Evolutionary conservation across 140 eudicot genomes (phyloP), one percentile per base, ranked within the genome.

Genomic region (Flaveria floridana): DNA sequence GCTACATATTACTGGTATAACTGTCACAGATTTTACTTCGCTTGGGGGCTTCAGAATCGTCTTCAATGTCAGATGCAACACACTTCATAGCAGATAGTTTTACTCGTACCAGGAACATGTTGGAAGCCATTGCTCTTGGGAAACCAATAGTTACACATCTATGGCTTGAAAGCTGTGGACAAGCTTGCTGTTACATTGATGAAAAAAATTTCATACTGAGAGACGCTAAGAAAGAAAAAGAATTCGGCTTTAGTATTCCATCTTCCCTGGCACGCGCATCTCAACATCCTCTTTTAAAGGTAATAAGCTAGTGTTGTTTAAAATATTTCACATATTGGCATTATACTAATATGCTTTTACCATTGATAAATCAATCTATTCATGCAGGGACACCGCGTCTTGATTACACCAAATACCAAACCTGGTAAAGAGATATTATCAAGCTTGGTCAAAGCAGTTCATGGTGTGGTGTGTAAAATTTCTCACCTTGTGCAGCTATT

Each of bases 141-240:
- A 94, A 90, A 68, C 97, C 97, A 63, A 86, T 94, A 12, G 92
- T 90, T 65, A 94, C 97, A 74, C 95, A 77, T 68, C 79, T 81
- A n/a, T 94, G 99, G 99, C 90, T 94, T 39, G 89, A 94, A 72
- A 87, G 95, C 70, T 90, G 99, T 72, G 90, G 90, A 75, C 90
- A 87, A 85, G 89, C 96, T 69, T 80, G 80, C 71, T 85, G 89
- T 82, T 81, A 85, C 65, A 87, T 90, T 61, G 97, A 94, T 74
- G 99, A 94, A 81, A 89, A 76, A 77, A 90, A 81, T 70, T 88
- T 85, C 85, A 81, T 94, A 68, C 79, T 94, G 61, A 87, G 96
- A 85, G 99, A 94, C 84, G 78, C 85, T 76, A 90, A 67, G 71
- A 90, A 94, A 77, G 99, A 94, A 75, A 90, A 79, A 51, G 99